These are phyloP conservation scores for Rhodamnia argentea DNA, from an alignment of 345 rosid genomes.

Conservation along the genomic window DNA sequence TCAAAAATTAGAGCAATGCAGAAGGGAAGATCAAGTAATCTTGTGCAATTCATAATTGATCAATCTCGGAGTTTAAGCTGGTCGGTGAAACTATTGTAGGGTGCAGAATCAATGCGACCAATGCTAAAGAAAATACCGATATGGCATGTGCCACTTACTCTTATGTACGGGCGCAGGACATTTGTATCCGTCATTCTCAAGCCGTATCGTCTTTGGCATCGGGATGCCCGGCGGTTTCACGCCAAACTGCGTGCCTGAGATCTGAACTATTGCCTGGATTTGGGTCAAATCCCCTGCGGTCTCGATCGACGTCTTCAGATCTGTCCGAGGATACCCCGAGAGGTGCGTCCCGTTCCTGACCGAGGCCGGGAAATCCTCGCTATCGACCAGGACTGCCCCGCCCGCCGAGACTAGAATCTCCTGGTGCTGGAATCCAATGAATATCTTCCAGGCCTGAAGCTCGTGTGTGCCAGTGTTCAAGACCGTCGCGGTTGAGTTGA, in stretches of 20 bases:
- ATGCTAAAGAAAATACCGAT: not conserved
- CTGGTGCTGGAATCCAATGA: slow-evolving; percentile 58
- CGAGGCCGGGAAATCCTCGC: slow-evolving; percentile 37
- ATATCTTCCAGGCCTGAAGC: slow-evolving; percentile 62
- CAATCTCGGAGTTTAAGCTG: not conserved
- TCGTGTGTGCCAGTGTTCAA: slow-evolving; percentile 48
- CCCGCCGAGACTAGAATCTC: slow-evolving; percentile 58
- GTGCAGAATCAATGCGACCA: not conserved
- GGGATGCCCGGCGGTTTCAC: slow-evolving; percentile 42
- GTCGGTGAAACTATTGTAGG: not conserved
- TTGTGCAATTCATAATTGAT: not conserved
- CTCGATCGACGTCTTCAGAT: slow-evolving; percentile 65
- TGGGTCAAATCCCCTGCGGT: slow-evolving; percentile 74
- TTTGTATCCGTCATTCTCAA: slow-evolving; percentile 46
- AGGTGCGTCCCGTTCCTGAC: slow-evolving; percentile 62
- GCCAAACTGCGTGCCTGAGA: slow-evolving; percentile 77
- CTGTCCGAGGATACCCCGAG: slow-evolving; percentile 37
- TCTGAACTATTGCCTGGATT: slow-evolving; percentile 43
- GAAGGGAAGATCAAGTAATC: not conserved
- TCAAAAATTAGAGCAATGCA: not conserved
- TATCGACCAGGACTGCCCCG: slow-evolving; percentile 41
- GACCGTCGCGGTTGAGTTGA: slow-evolving; percentile 45
- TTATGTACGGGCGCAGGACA: slow-evolving; percentile 46
- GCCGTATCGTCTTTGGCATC: slow-evolving; percentile 59
- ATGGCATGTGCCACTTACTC: slow-evolving; percentile 20